Evolutionary conservation across 352 stramenopile genomes (phyloP).

Genomic region (Saprolegnia parasitica): DNA sequence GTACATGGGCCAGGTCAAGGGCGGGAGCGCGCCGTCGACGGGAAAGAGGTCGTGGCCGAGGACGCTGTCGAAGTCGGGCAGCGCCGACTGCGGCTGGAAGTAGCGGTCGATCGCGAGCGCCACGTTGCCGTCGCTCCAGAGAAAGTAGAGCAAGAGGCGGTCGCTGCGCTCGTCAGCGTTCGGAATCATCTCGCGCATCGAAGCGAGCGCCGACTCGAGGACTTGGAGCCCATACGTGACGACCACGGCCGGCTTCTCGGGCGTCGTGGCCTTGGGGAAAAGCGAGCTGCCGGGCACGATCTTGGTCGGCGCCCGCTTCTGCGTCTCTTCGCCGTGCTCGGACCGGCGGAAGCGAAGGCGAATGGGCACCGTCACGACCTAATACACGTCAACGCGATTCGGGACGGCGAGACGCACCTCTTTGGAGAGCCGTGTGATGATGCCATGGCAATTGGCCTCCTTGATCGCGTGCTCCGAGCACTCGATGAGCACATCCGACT

Average conservation of each 20-base stretch:
- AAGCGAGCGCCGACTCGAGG: conserved; percentile 50
- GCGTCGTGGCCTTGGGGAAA: background rate
- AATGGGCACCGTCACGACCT: conserved; percentile 10
- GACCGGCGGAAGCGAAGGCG: conserved; percentile 20
- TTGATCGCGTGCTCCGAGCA: conserved; percentile 70
- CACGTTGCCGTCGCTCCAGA: conserved; percentile 74
- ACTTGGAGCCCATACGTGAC: conserved; percentile 15
- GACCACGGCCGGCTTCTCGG: background rate
- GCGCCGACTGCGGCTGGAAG: conserved; percentile 67
- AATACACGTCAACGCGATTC: background rate
- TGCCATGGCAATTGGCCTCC: conserved; percentile 66
- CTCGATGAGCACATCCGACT: conserved; percentile 75
- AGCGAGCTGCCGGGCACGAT: background rate
- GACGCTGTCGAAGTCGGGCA: conserved; percentile 75
- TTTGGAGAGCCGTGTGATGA: conserved; percentile 72
- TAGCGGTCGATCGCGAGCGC: conserved; percentile 79
- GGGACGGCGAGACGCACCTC: conserved; percentile 40
- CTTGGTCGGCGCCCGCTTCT: background rate
- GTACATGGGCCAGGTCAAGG: conserved; percentile 59
- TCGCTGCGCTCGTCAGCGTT: conserved; percentile 60
- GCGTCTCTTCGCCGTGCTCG: conserved; percentile 6
- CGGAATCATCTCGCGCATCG: conserved; percentile 74
- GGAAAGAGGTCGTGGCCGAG: conserved; percentile 55
- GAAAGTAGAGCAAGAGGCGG: conserved; percentile 61
- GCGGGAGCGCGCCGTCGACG: conserved; percentile 31